Evolutionary conservation across 1,139 yeast species (phyloP).

Genomic region (Arxiozyma heterogenica): DNA sequence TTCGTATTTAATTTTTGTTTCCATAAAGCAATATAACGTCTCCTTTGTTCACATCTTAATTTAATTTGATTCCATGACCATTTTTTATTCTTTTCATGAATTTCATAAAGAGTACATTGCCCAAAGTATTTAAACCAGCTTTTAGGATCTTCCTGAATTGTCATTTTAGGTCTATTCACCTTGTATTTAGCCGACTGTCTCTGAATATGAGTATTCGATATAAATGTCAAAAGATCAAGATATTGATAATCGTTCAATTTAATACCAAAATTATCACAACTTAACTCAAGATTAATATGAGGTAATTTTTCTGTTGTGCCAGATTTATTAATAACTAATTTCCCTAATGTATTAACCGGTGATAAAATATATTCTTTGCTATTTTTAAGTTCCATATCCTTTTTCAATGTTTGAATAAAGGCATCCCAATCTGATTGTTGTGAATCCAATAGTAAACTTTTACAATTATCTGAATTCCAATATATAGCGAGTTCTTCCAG

Average conservation of each 20-base stretch:
- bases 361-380: constrained; percentile 37
- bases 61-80: constrained; percentile 88
- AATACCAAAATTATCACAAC: constrained; percentile 80
- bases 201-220: constrained; percentile 74
- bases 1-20: constrained; percentile 40
- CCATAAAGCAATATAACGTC: constrained; percentile 61
- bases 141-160: constrained; percentile 58
- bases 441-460: neutral
- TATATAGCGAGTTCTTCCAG: constrained; percentile 70
- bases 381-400: constrained; percentile 5
- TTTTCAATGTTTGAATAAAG: neutral
- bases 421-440: constrained; percentile 1
- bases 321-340: constrained; percentile 66
- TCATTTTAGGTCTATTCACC: constrained; percentile 52
- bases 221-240: constrained; percentile 69
- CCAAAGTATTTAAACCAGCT: constrained; percentile 83
- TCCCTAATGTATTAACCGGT: constrained; percentile 88
- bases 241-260: constrained; percentile 82
- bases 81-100: constrained; percentile 67
- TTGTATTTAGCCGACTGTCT: constrained; percentile 68
- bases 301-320: constrained; percentile 66
- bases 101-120: constrained; percentile 59
- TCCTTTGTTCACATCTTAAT: constrained; percentile 63
- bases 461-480: constrained; percentile 60
- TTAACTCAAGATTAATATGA: constrained; percentile 63